Base-by-base conservation (phyloP, 148 eudicot species). In the Rhododendron williamsianum region DNA sequence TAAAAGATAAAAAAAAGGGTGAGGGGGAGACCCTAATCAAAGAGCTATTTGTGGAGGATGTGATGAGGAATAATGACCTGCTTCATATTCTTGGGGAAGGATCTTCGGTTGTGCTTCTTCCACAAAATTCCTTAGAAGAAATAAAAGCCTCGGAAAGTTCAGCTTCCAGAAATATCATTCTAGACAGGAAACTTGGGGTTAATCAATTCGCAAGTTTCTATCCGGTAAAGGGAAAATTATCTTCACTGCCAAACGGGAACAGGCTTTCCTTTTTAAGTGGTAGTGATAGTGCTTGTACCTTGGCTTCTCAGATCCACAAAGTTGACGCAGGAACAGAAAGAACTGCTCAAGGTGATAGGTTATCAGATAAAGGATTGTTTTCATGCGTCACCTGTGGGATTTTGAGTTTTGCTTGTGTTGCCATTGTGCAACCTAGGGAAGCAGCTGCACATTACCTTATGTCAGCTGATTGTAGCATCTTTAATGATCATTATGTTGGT, bases 351-450 rank as follows among this genome's bases (percentile, higher is more conserved):
- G 82, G 89, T 84, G 94, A 92, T 82, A 92, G 87, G 71, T 65
- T 89, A 36, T 85, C 93, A 1, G 93, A 91, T 36, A 92, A 93
- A 80, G 96, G 98, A 82, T 87, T 97, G 81, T 97, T 97, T 90
- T 95, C 99, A 38, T 97, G 99, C 80, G 98, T 94, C 85, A 94
- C 96, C 88, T 97, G 99, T 91, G 99, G 99, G 82, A 94, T 97
- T 86, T 90, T 97, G 92, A 94, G 93, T 74, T 97, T 94, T 91
- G 93, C 98, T 83, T 97, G 98, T 90, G 98, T 92, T 49, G 99
- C 99, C 60, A 91, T 97, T 81, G 90, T 97, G 83, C 95, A 89
- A 83, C 99, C 99, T 63, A 91, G 91, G 25, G 95, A 95, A 84
- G 87, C 87, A 87, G 93, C 99, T 82, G 91, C 96, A 60, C 91